Percentiles rank a stretch among this genome's conserved stretches.
Conservation (phyloP, 495 filamentous ascomycete genomes). For the Extremus antarcticus region DNA sequence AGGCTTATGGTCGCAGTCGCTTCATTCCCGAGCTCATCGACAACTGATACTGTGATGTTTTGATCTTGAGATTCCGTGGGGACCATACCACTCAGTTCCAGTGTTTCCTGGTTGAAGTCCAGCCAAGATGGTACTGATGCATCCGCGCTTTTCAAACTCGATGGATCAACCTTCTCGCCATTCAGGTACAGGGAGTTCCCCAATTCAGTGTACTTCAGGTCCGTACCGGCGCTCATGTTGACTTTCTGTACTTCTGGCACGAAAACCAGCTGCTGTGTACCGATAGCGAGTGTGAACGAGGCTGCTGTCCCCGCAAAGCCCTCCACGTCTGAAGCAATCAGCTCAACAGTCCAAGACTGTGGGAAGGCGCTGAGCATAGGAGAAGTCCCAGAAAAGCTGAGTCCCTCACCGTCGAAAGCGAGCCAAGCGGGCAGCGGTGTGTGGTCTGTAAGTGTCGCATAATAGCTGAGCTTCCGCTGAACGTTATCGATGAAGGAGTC, state of each 20-base stretch:
- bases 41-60: constrained; percentile 55
- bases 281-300: constrained; percentile 59
- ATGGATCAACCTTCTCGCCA: constrained; percentile 37
- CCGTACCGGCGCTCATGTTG: constrained; percentile 45
- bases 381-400: constrained; percentile 66
- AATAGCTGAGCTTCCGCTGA: constrained; percentile 41
- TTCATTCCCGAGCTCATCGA: constrained; percentile 52
- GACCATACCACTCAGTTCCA: constrained; percentile 54
- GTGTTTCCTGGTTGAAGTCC: constrained; percentile 49
- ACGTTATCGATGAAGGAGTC: constrained; percentile 22
- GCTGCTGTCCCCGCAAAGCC: constrained; percentile 61
- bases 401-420: constrained; percentile 48
- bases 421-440: constrained; percentile 84
- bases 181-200: constrained; percentile 50
- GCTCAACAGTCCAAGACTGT: constrained; percentile 58
- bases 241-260: constrained; percentile 45
- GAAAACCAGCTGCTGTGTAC: constrained; percentile 55
- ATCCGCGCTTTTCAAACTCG: constrained; percentile 38
- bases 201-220: constrained; percentile 47
- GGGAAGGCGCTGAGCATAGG: constrained; percentile 49
- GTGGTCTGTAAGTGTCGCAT: constrained; percentile 64
- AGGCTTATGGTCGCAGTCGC: constrained; percentile 55
- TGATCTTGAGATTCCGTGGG: constrained; percentile 43
- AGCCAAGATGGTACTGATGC: constrained; percentile 58
- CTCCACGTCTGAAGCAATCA: constrained; percentile 70